Evolutionary conservation across 2,329 filamentous ascomycete genomes (phyloP), one percentile per base, ranked within the genome.

Genomic region (Parascedosporium putredinis): DNA sequence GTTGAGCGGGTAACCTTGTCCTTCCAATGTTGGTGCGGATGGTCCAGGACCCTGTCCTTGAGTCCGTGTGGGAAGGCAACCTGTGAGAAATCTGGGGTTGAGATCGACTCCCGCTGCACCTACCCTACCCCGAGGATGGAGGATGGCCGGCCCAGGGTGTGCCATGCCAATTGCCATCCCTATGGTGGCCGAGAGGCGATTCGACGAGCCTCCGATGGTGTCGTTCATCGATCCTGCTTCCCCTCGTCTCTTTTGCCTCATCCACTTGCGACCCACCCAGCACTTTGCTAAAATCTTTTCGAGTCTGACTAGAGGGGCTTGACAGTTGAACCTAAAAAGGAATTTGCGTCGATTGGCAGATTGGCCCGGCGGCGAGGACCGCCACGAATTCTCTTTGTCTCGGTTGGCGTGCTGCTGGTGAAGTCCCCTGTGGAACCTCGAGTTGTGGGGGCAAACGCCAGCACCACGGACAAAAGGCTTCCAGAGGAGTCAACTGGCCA

Each of bases 51-150:
- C 44, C 18, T 46, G 44, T 46, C 23, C 44, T 31, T 46, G 44
- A 33, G 38, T 42, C 38, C 18, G 38, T 18, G 20, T 20, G 20
- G 23, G 23, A 42, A 10, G 16, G 22, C 12, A n/a, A 20, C 38
- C 38, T 20, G 38, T 20, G 12, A 20, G 20, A 42, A 20, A 20
- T 20, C 20, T 7, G 38, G 38, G 38, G 38, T 42, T 16, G 38
- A 20, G 38, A 42, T 42, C 38, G 38, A 14, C 38, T 42, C 38
- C 38, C 38, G 38, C 38, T 42, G 38, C 38, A 42, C 38, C 38
- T 42, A 42, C 38, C 38, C 38, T 20, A 16, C 33, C 33, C 12
- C 8, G 20, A 16, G 12, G 7, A 36, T 16, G 33, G 33, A 2
- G 14, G 20, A 14, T 18, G 12, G 38, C 27, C 12, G 27, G 27